Conservation (phyloP, 2,329 filamentous ascomycete species). For the Phyllosticta citriasiana region DNA sequence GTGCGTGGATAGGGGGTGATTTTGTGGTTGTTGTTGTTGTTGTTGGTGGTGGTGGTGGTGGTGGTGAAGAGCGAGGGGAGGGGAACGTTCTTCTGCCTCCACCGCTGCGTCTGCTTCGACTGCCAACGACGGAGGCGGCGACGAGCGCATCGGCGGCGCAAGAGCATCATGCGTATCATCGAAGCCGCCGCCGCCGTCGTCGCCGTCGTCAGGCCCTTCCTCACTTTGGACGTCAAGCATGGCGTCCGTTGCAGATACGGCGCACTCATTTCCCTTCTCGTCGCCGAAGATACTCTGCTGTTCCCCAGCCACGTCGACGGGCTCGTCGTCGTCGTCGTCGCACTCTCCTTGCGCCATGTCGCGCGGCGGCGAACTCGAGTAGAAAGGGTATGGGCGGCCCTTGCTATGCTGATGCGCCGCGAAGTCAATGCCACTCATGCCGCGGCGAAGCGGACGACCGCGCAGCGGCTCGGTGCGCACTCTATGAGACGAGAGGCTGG, state of each 20-base stretch:
- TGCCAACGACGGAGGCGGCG: background rate
- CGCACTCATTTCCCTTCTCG: background rate
- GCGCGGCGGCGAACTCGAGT: background rate
- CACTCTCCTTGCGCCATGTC: background rate
- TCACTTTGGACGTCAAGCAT: constrained; percentile 11
- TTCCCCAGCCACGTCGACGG: background rate
- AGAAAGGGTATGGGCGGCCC: constrained; percentile 1
- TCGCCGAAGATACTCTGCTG: background rate
- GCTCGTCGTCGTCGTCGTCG: constrained; percentile 11
- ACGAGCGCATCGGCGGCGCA: background rate
- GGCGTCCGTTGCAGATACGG: background rate
- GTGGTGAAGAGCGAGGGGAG: too few species aligned
- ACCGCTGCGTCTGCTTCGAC: background rate
- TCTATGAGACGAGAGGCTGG: background rate
- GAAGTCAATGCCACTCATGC: background rate
- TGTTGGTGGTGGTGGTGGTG: too few species aligned
- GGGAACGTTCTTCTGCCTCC: too few species aligned
- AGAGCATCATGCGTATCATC: background rate
- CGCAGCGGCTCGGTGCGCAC: constrained; percentile 4
- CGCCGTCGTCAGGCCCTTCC: background rate
- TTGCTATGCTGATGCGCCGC: background rate
- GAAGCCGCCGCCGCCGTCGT: too few species aligned
- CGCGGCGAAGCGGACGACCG: constrained; percentile 1
- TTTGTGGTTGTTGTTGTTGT: background rate
- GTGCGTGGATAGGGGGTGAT: background rate